A percentile compares a stretch with the other conserved stretches of the same genome.
Evolutionary conservation across 805 yeast species (phyloP).

Genomic region (Wickerhamiella azymoides): DNA sequence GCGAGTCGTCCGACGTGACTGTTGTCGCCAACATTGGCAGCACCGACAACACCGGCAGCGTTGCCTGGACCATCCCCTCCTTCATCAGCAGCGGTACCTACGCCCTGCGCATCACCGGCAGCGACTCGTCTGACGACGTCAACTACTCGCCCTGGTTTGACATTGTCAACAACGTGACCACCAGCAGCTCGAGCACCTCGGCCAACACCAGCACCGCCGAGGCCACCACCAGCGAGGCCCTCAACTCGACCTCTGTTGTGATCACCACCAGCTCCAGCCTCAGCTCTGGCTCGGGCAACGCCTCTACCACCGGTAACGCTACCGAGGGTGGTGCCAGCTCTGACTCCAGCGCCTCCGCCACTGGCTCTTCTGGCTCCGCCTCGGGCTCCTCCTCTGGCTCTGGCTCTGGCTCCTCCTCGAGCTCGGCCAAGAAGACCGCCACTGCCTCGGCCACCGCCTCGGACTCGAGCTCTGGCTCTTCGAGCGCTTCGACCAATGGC

Average conservation of each 20-base stretch:
- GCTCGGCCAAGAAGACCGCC: not conserved
- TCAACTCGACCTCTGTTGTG: conserved; percentile 1
- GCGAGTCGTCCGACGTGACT: conserved; percentile 23
- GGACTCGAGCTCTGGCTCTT: not conserved
- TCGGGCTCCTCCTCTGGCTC: conserved; percentile 5
- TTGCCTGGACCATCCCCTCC: conserved; percentile 26
- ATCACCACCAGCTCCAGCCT: conserved; percentile 10
- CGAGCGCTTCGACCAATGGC: conserved; percentile 7
- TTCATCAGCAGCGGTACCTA: conserved; percentile 23
- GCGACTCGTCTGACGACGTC: conserved; percentile 19
- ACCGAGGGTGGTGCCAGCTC: not conserved
- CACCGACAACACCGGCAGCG: conserved; percentile 25
- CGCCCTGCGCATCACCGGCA: conserved; percentile 24
- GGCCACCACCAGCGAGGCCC: conserved; percentile 7
- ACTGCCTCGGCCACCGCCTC: conserved; percentile 1
- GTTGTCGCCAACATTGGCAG: conserved; percentile 25
- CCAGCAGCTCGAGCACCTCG: conserved; percentile 13
- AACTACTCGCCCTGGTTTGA: conserved; percentile 27
- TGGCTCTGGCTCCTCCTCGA: conserved; percentile 1
- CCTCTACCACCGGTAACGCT: not conserved
- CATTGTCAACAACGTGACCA: conserved; percentile 17
- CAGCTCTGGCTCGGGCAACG: not conserved
- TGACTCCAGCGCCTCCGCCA: not conserved
- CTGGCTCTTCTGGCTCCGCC: not conserved
- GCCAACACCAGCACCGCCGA: conserved; percentile 9